Percentiles rank a stretch among this genome's conserved stretches.
phyloP scores from a whole-genome alignment of 768 basidiomycete species.

The Leccinum boreale region DNA sequence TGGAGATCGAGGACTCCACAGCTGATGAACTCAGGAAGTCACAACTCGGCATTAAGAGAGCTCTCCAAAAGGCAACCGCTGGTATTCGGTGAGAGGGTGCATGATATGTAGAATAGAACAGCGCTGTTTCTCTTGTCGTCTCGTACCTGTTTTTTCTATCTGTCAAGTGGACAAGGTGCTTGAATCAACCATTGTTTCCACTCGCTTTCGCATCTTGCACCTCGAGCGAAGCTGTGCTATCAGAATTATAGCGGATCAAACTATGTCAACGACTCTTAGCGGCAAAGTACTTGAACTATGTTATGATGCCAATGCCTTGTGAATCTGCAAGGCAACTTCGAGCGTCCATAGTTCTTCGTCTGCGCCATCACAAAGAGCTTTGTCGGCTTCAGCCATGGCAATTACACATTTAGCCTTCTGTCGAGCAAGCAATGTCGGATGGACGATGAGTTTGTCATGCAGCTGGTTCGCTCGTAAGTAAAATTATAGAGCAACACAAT shows the following conservation, averaged over 20 bases:
- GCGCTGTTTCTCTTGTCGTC: conserved; percentile 10
- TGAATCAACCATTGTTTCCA: conserved; percentile 10
- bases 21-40: conserved; percentile 96
- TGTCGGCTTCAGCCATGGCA: conserved; percentile 92
- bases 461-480: conserved; percentile 47
- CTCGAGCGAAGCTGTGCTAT: background rate
- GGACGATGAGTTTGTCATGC: conserved; percentile 84
- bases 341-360: conserved; percentile 96
- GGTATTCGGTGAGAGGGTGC: conserved; percentile 64
- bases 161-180: conserved; percentile 12
- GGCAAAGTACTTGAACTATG: background rate
- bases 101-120: conserved; percentile 16
- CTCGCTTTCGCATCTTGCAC: conserved; percentile 1
- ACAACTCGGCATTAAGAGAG: conserved; percentile 92
- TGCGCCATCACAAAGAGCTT: conserved; percentile 91
- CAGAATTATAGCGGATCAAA: background rate
- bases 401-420: conserved; percentile 82
- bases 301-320: conserved; percentile 50
- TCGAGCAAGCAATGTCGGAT: conserved; percentile 73
- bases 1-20: conserved; percentile 94
- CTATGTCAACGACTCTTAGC: background rate
- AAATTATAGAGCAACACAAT: conserved; percentile 1
- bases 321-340: conserved; percentile 78
- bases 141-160: conserved; percentile 14
- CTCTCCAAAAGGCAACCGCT: conserved; percentile 95